Conservation (phyloP, 768 basidiomycete species). For the Phanerochaete sordida region DNA sequence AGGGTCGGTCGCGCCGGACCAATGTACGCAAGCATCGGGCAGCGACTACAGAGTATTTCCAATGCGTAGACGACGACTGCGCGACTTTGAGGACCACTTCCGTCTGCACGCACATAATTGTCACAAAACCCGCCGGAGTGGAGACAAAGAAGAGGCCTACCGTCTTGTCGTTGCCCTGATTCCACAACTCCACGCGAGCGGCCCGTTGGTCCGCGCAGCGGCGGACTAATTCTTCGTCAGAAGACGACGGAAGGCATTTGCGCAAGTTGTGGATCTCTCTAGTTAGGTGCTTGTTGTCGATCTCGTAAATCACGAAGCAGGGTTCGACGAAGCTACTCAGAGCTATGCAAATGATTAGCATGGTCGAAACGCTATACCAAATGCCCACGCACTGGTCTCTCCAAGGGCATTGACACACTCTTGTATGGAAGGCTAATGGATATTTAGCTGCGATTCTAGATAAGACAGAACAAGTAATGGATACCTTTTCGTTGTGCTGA, state of each 20-base stretch:
- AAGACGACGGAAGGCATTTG: constrained; percentile 24
- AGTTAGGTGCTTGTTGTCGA: constrained; percentile 42
- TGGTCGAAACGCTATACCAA: constrained; percentile 7
- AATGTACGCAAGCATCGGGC: constrained; percentile 65
- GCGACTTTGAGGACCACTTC: constrained; percentile 52
- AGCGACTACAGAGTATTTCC: constrained; percentile 75
- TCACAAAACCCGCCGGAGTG: constrained; percentile 4
- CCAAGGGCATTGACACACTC: constrained; percentile 60
- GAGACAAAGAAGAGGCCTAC: constrained; percentile 32
- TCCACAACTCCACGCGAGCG: constrained; percentile 36
- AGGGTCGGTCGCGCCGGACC: constrained; percentile 59
- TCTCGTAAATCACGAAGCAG: constrained; percentile 49
- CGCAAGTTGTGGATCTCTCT: constrained; percentile 36
- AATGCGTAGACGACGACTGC: constrained; percentile 62
- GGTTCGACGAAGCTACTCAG: constrained; percentile 62
- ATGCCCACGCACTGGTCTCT: constrained; percentile 55
- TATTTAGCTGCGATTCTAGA: not conserved
- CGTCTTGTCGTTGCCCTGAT: constrained; percentile 39
- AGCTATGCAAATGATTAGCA: constrained; percentile 35
- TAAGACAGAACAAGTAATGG: too few relatives aligned
- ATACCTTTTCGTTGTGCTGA: constrained; percentile 82
- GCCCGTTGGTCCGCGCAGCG: constrained; percentile 44
- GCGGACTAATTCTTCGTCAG: constrained; percentile 36
- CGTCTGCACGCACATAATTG: constrained; percentile 28
- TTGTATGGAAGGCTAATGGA: constrained; percentile 69